Evolutionary conservation across 305 asterid species (phyloP).

Genomic region (Petunia hybrid): DNA sequence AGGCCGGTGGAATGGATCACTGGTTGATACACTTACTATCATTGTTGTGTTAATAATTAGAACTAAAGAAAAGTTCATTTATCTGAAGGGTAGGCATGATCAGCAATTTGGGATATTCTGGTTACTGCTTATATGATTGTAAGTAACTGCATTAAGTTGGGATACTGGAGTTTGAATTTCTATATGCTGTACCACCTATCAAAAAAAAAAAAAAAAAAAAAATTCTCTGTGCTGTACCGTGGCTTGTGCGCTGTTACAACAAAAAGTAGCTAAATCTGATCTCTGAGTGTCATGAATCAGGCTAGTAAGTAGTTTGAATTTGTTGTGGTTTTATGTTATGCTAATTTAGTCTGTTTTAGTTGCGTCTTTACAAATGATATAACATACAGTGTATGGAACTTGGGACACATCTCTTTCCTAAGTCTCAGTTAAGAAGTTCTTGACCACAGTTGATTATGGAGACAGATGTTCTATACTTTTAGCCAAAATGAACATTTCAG

Average conservation of each 20-base stretch:
- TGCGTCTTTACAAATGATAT: neutral
- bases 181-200: neutral
- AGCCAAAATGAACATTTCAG: too few relatives aligned
- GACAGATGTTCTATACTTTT: neutral
- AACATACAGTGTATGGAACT: neutral
- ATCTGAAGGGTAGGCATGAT: neutral
- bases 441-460: slow-evolving; percentile 15
- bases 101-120: slow-evolving; percentile 4
- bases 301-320: neutral
- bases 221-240: neutral
- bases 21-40: neutral
- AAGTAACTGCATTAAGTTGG: neutral
- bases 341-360: neutral
- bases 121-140: neutral
- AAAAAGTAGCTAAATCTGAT: neutral
- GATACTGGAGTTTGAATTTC: slow-evolving; percentile 1
- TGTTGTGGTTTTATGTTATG: neutral
- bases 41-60: neutral
- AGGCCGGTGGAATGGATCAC: neutral
- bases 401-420: neutral
- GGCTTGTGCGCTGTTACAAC: neutral
- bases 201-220: too few relatives aligned
- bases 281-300: neutral
- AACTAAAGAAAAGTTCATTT: neutral
- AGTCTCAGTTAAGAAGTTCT: neutral